Evolutionary conservation across 2,329 filamentous ascomycete genomes (phyloP), one percentile per base, ranked within the genome.

Genomic region (Paradendryphiella salina): DNA sequence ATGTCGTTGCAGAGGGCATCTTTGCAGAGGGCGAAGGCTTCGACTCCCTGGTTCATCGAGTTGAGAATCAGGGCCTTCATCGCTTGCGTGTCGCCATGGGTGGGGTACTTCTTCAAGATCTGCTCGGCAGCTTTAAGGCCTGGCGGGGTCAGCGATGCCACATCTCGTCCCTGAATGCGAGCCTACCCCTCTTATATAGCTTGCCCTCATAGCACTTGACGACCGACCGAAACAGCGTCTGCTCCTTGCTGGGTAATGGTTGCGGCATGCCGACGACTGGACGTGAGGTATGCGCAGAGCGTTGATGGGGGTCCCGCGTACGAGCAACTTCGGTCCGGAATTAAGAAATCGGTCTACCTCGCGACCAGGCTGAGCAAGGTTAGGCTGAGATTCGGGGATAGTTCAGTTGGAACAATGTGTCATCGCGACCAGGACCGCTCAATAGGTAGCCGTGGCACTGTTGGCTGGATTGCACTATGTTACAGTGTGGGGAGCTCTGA

Each of bases 1-100:
- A 99, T 97, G 73, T 97, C 92, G 67, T 92, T 90, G 61, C 88
- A 91, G 65, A 99, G 81, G 28, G 95, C 94, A 60, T 91, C 84
- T 77, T 96, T 99, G 68, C 89, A 93, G 52, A 99, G 82, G 37
- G 86, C 84, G 73, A 99, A 99, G 0, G 95, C 95, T 77, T 99
- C 94, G 50, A 96, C 90, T 23, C 87, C 86, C 76, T 96, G 93
- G 63, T 91, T 90, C 75, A 93, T 88, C 36, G 89, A 87, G 74
- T 96, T 97, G 75, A 97, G 84, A 63, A 97, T 96, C 62, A 99
- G 81, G 49, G 94, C 93, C 79, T 99, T 99, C 94, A 99, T 99
- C 46, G 94, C 95, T 77, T 95, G 88, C 18, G 94, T 99, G 74
- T 99, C 95, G 70, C 92, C 95, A 87, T 99, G 94, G 67, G 90